A percentile compares a stretch with the other conserved stretches of the same genome.
These are phyloP conservation scores for Apiospora aurea DNA, from an alignment of 2,329 filamentous ascomycete species.

Conservation along the genomic window DNA sequence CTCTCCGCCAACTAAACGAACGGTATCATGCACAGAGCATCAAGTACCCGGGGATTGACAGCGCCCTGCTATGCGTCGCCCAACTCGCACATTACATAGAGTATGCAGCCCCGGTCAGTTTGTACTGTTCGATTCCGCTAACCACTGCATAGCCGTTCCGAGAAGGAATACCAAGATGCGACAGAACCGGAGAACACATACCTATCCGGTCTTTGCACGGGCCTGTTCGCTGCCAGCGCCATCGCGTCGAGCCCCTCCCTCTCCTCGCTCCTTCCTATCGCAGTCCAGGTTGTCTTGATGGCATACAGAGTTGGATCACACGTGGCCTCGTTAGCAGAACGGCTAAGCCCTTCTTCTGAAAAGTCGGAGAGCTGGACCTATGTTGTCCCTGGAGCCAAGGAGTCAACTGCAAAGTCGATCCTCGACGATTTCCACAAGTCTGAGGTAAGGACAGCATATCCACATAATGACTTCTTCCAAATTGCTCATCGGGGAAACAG, in stretches of 20 bases:
- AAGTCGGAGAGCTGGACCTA: slow-evolving; percentile 70
- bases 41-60: slow-evolving; percentile 70
- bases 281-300: slow-evolving; percentile 68
- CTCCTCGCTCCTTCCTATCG: slow-evolving; percentile 66
- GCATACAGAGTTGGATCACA: slow-evolving; percentile 70
- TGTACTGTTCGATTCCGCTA: slow-evolving; percentile 34
- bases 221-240: slow-evolving; percentile 72
- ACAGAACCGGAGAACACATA: slow-evolving; percentile 57
- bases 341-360: slow-evolving; percentile 48
- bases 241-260: slow-evolving; percentile 69
- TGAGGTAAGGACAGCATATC: slow-evolving; percentile 48
- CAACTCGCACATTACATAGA: slow-evolving; percentile 75
- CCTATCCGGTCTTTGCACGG: slow-evolving; percentile 72
- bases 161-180: slow-evolving; percentile 63
- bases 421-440: slow-evolving; percentile 65
- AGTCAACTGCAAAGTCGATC: slow-evolving; percentile 56
- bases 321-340: slow-evolving; percentile 58
- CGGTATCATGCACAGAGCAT: slow-evolving; percentile 63
- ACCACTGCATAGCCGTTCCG: slow-evolving; percentile 51
- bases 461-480: slow-evolving; percentile 16
- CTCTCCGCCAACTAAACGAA: slow-evolving; percentile 69
- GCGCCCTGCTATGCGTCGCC: slow-evolving; percentile 68
- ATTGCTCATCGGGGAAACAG: slow-evolving; percentile 35
- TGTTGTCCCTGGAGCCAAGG: slow-evolving; percentile 64
- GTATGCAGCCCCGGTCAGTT: slow-evolving; percentile 49